Evolutionary conservation across 2,329 filamentous ascomycete species (phyloP), one percentile per base, ranked within the genome.

Genomic region (Neoarthrinium moseri): DNA sequence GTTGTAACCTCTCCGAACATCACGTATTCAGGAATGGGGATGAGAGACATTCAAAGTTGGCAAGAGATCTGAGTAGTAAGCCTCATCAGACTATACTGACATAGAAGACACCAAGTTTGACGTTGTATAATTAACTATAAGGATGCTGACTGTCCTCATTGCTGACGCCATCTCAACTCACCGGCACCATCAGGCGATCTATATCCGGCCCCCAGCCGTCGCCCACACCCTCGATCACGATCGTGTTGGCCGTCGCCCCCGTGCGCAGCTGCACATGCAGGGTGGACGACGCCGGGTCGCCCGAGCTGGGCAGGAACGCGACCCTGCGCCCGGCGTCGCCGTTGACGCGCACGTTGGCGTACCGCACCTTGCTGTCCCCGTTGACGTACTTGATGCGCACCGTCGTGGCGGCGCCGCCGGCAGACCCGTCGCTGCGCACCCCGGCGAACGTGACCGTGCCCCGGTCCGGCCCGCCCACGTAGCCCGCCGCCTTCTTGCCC

Each of bases 381-480:
- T 84, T 84, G 11, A 72, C 56, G 55, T 79, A 77, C 52, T 77
- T 72, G 43, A 84, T 70, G 1, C 74, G 63, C 6, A 85, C 63
- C 0, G 79, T 81, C 0, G 71, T 76, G 10, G 67, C 57, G 1
- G 70, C 74, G 1, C 69, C 64, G 0, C 61, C 68, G n/a, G n/a
- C n/a, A n/a, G n/a, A n/a, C n/a, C n/a, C n/a, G 2, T 67, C 62
- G 37, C 72, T 73, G 12, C 62, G 64, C 2, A 83, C 67, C 5
- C 63, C 63, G 0, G 58, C 56, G 38, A 84, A 77, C 0, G 69
- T 70, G 2, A 81, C 63, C 0, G 65, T 72, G 0, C 75, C 77
- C 0, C 63, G 64, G 0, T 66, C 56, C 0, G 67, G 60, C 0
- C 78, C 77, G 1, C 82, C 82, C 4, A 78, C 66, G 23, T 78